Percentiles rank a stretch among this genome's conserved stretches.
These are phyloP conservation scores for Ascochyta rabiei DNA, from an alignment of 2,329 filamentous ascomycete species.

Conservation along the genomic window DNA sequence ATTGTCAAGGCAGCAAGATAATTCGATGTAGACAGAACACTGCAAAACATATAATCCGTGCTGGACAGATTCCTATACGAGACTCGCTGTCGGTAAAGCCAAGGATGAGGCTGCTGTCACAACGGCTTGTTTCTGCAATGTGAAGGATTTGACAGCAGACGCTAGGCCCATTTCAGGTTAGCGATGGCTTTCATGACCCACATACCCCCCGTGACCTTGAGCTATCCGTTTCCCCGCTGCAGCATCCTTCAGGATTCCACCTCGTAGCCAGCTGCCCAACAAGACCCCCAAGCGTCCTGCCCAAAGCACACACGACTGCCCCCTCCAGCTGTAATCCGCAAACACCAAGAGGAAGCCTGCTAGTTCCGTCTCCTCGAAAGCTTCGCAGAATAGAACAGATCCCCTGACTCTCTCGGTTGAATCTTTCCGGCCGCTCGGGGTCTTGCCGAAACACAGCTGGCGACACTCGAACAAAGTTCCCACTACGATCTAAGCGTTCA, in stretches of 20 bases:
- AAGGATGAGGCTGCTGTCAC: background rate
- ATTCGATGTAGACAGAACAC: too few relatives aligned
- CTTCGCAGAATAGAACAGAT: too few relatives aligned
- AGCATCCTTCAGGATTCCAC: background rate
- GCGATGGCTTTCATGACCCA: background rate
- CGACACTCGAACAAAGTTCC: background rate
- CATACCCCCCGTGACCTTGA: background rate
- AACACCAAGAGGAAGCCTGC: too few relatives aligned
- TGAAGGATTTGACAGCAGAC: background rate
- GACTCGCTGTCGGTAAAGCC: too few relatives aligned
- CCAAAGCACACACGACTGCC: too few relatives aligned
- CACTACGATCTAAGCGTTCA: background rate
- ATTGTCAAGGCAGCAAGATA: too few relatives aligned
- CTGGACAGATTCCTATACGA: too few relatives aligned
- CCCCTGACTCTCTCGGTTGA: background rate
- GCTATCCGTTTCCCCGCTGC: background rate
- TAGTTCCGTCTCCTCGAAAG: too few relatives aligned
- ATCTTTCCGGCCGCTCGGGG: background rate
- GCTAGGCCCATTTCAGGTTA: background rate
- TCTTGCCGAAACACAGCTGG: constrained; percentile 1
- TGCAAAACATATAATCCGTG: too few relatives aligned
- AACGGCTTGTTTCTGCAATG: background rate
- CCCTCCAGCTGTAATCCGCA: too few relatives aligned
- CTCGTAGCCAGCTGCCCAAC: background rate
- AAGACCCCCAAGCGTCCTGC: background rate